Evolutionary conservation across 805 yeast genomes (phyloP), one percentile per base, ranked within the genome.

Genomic region (Candida gorgasii): DNA sequence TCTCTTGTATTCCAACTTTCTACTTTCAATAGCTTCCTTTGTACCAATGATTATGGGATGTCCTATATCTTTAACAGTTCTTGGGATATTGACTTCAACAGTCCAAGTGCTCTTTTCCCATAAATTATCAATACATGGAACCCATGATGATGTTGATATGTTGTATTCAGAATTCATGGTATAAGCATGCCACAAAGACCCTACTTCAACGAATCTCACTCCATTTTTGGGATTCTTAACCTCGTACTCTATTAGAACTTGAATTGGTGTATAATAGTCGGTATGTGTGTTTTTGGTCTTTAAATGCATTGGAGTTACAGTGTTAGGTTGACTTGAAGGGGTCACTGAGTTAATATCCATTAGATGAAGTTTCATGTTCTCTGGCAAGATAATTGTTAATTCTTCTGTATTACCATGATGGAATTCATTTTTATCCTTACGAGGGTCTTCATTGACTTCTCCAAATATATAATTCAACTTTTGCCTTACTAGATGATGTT

Each of bases 101-200:
- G 89, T 89, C 98, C 98, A 93, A 0, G 97, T 85, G 32, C 86
- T 84, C 47, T 88, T 78, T 53, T 89, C 97, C 78, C 90, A 84
- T 23, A 89, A 61, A 34, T 84, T 86, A 50, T 93, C 97, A 5
- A 93, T 75, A 58, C 99, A 93, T 0, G 99, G 99, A 37, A 93
- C 86, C 99, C 99, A 93, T n/a, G 89, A 84, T 2, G 96, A 87
- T 0, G 98, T 86, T 12, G 93, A 79, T 3, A 85, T 74, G 13
- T 89, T 88, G 34, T 83, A 63, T 20, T 88, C 89, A 4, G 87
- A 74, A 55, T 92, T 90, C 1, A 79, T 72, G 0, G 98, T 92
- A 61, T 86, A 89, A 2, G 88, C 95, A 55, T 84, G 93, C 95
- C 96, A 89, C 36, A 67, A 24, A 44, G 72, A 59, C 48, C 72